These are phyloP conservation scores for Fusarium subtropicale DNA, from an alignment of 2,329 filamentous ascomycete genomes.

Conservation along the genomic window DNA sequence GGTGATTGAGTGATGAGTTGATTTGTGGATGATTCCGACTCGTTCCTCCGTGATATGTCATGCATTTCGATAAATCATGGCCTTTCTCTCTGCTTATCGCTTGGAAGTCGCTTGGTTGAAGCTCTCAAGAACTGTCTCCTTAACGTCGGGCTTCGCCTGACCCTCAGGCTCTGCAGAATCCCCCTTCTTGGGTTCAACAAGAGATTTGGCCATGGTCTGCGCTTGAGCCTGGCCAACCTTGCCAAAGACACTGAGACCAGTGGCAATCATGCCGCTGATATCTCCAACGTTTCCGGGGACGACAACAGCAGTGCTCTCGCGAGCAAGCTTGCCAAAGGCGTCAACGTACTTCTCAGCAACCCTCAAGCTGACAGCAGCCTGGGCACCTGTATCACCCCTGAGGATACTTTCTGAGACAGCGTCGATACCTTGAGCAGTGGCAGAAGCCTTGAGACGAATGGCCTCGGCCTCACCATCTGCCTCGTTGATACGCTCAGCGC, in stretches of 20 bases:
- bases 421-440: constrained; percentile 89
- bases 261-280: constrained; percentile 96
- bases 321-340: constrained; percentile 90
- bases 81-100: constrained; percentile 39
- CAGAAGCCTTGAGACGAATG: constrained; percentile 84
- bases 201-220: constrained; percentile 70
- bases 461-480: constrained; percentile 94
- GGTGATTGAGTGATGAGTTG: constrained; percentile 36
- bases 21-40: constrained; percentile 14
- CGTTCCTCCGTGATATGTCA: constrained; percentile 4
- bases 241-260: constrained; percentile 93
- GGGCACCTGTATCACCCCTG: constrained; percentile 78
- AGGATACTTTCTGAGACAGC: constrained; percentile 82
- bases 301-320: constrained; percentile 94
- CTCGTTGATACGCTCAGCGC: constrained; percentile 91
- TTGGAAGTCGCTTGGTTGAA: constrained; percentile 54
- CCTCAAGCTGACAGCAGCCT: constrained; percentile 84
- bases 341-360: constrained; percentile 99
- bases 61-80: not conserved
- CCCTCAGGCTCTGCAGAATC: constrained; percentile 28
- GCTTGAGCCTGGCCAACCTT: constrained; percentile 88
- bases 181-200: constrained; percentile 52
- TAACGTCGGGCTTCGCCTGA: constrained; percentile 47
- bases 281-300: constrained; percentile 98
- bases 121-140: constrained; percentile 56